phyloP scores from a whole-genome alignment of 2,329 filamentous ascomycete species.

The Trichoderma semiorbis region DNA sequence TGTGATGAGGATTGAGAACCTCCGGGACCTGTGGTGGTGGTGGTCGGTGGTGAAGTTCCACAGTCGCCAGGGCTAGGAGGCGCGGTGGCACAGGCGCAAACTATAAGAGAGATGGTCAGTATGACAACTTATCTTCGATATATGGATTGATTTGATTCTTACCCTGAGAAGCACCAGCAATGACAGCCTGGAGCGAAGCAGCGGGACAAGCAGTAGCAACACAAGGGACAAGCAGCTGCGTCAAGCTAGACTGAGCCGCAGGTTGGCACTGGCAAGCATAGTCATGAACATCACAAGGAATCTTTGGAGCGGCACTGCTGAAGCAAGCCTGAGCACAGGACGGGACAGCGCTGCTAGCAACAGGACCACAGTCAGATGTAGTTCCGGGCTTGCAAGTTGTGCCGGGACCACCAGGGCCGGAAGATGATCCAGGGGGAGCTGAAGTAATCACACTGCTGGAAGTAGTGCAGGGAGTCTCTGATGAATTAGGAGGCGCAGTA shows the following conservation, averaged over 20 bases:
- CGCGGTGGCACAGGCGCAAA: conserved; percentile 24
- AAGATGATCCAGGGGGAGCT: neutral
- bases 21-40: neutral
- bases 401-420: conserved; percentile 19
- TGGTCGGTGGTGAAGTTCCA: neutral
- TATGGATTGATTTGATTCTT: neutral
- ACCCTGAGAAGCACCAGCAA: conserved; percentile 25
- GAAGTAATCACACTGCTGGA: neutral
- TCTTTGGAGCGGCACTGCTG: conserved; percentile 24
- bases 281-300: conserved; percentile 29
- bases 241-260: conserved; percentile 25
- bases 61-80: conserved; percentile 17
- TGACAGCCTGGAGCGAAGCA: conserved; percentile 23
- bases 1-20: neutral
- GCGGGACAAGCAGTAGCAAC: conserved; percentile 25
- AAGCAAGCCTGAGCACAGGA: conserved; percentile 31
- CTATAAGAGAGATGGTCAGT: neutral
- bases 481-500: neutral
- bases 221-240: conserved; percentile 27
- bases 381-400: conserved; percentile 8
- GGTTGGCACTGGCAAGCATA: conserved; percentile 29
- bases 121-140: neutral
- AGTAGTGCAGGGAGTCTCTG: neutral
- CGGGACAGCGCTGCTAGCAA: conserved; percentile 28
- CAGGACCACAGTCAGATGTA: conserved; percentile 26